Percentiles rank a stretch among this genome's conserved stretches.
These are phyloP conservation scores for Botrytis cinerea DNA, from an alignment of 2,329 filamentous ascomycete genomes.

Conservation along the genomic window DNA sequence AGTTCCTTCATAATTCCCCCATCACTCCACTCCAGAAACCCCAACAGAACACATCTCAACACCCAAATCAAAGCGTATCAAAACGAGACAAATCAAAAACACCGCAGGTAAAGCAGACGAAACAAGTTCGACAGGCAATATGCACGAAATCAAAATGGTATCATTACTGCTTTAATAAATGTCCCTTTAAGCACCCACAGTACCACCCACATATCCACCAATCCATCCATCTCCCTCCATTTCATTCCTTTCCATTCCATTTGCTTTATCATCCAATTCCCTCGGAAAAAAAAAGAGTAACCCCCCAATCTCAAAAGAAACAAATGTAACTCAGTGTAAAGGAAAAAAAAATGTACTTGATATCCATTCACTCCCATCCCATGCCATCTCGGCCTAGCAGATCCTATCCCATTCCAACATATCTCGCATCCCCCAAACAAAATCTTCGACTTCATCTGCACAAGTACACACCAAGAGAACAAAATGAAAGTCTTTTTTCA, in stretches of 20 bases:
- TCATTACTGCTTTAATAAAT: conserved; percentile 20
- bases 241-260: neutral
- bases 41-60: neutral
- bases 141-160: conserved; percentile 17
- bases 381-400: neutral
- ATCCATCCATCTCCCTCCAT: neutral
- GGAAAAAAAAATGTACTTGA: neutral
- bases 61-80: neutral
- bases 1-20: neutral
- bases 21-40: neutral
- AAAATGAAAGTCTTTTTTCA: neutral
- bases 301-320: neutral
- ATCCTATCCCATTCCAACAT: neutral
- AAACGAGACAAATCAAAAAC: neutral
- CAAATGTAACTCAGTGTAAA: neutral
- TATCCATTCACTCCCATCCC: neutral
- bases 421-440: neutral
- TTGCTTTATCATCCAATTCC: neutral
- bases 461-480: neutral
- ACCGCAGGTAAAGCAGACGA: neutral
- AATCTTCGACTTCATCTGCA: neutral
- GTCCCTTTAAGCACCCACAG: neutral
- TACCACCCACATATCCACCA: neutral
- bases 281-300: neutral
- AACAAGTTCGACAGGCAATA: neutral